Evolutionary conservation across 352 stramenopile genomes (phyloP).

Genomic region (Phytophthora vignae): DNA sequence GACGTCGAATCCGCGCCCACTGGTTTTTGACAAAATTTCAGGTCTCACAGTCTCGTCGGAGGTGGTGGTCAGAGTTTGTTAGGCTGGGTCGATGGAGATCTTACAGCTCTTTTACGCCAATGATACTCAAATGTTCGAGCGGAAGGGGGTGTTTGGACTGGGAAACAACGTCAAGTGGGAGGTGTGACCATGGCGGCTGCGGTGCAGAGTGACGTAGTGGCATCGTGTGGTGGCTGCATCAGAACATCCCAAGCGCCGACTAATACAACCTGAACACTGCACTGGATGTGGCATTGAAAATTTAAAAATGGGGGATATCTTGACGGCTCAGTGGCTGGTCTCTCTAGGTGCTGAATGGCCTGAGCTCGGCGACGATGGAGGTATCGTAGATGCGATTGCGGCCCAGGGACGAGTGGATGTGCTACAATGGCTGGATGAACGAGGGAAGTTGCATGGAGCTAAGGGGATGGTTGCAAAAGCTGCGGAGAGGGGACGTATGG

Average conservation of each 20-base stretch:
- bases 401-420: slow-evolving; percentile 12
- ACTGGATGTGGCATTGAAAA: neutral
- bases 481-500: slow-evolving; percentile 13
- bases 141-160: neutral
- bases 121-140: neutral
- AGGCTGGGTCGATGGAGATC: slow-evolving; percentile 13
- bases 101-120: slow-evolving; percentile 21
- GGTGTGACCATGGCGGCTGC: slow-evolving; percentile 5
- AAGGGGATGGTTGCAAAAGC: slow-evolving; percentile 5
- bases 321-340: slow-evolving; percentile 29
- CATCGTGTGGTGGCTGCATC: slow-evolving; percentile 28
- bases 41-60: slow-evolving; percentile 6
- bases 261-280: neutral
- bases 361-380: neutral
- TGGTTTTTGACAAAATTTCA: slow-evolving; percentile 1
- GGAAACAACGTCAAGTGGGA: slow-evolving; percentile 5
- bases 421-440: slow-evolving; percentile 10
- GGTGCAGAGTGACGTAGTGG: slow-evolving; percentile 7
- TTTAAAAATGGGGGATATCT: slow-evolving; percentile 21
- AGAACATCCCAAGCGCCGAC: slow-evolving; percentile 4
- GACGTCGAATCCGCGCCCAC: neutral
- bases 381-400: neutral
- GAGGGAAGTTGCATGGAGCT: neutral
- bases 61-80: slow-evolving; percentile 14
- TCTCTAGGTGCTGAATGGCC: neutral